Evolutionary conservation across 2,329 filamentous ascomycete species (phyloP), one percentile per base, ranked within the genome.

Genomic region (Xylaria sp.): DNA sequence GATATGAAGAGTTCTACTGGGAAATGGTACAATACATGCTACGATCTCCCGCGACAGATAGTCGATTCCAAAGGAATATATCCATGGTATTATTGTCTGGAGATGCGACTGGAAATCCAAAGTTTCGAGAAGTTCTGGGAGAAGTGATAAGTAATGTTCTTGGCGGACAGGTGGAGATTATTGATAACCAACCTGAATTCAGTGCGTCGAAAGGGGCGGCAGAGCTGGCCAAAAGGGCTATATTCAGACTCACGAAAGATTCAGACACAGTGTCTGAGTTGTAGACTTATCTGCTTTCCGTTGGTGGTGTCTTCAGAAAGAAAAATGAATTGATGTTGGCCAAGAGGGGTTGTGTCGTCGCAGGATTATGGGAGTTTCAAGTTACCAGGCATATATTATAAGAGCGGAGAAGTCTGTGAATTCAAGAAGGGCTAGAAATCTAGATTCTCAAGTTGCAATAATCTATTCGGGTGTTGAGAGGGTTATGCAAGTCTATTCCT

Each of bases 211-310:
- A 58, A 38, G 65, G 65, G 31, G 42, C 26, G n/a, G 68, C 65
- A 11, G 68, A 70, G 59, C 42, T 65, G 31, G 60, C 57, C n/a
- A 70, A 70, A 48, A 65, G 61, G 48, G 61, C 40, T 2, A 65
- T 65, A 13, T 68, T 63, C 54, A 51, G 11, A 17, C 44, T 44
- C 1, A 23, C 3, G 15, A 13, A 63, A 13, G 11, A 17, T 4
- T 23, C 5, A 53, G 59, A 59, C 17, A 10, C 7, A 56, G 7
- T 11, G 20, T 59, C 62, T 51, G 63, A 66, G 44, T 66, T 69
- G 9, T 69, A 69, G 46, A 33, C 54, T 56, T 42, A 26, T 48
- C 48, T 2, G 10, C n/a, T 58, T n/a, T 44, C 17, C 2, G n/a
- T 17, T 2, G 17, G 5, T 42, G 9, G 2, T 33, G 33, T 10